Evolutionary conservation across 208 protist genomes (phyloP), one percentile per base, ranked within the genome.

Genomic region (Angomonas ambiguus): DNA sequence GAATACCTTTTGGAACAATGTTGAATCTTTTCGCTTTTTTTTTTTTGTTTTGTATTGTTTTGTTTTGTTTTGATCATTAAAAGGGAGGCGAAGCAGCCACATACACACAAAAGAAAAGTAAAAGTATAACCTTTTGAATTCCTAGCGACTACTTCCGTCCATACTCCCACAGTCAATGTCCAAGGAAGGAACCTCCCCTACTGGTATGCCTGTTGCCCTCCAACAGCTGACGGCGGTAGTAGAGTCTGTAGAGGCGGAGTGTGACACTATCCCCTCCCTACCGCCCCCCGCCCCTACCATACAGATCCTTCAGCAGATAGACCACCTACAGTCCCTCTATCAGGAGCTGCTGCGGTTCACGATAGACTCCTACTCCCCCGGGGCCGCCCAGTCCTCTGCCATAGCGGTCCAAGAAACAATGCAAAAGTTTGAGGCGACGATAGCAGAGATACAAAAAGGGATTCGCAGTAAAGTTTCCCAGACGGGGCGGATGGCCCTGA

Each of bases 381-480:
- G 13, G 32, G 34, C 48, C 65, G 13, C 32, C 10, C 2, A 31
- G 28, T 13, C 30, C 3, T n/a, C n/a, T n/a, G 67, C 11, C 16
- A 33, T 56, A 59, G 34, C 51, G 31, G 57, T 63, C n/a, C 58
- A 57, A 18, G 41, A 24, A 24, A 38, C n/a, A 8, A 51, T 65
- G 65, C 0, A 8, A 28, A 31, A 74, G 5, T 24, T 74, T 27
- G 61, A 76, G 59, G n/a, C 11, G 24, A 42, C 41, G 1, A 70
- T 79, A 10, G 74, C 42, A 6, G 31, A 20, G n/a, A 51, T 94
- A 35, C 88, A 92, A 63, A 65, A 20, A n/a, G 88, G 79, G 20
- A 91, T 94, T 24, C 82, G 88, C 49, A 75, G 62, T 10, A 92
- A 92, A 62, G 56, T 76, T 24, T 61, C 64, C 18, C 85, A 92